Percentiles rank a stretch among this genome's conserved stretches.
These are phyloP conservation scores for Tetradesmus obliquus DNA, from an alignment of 139 green algal genomes.

Conservation along the genomic window DNA sequence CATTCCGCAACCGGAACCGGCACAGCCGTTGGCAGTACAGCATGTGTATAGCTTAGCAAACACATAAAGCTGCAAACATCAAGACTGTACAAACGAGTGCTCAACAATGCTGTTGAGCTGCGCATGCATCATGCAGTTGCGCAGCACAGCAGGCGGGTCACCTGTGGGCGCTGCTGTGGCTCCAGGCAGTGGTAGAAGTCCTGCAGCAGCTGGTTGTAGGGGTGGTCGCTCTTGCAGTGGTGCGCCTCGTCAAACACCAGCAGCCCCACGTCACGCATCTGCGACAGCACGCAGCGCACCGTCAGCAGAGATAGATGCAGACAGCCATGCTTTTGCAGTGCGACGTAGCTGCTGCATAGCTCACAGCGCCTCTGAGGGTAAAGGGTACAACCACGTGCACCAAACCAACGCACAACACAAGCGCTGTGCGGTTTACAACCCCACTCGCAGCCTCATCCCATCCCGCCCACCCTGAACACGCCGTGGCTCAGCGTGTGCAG, in stretches of 20 bases:
- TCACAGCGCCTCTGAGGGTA: too few species aligned
- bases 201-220: conserved; percentile 47
- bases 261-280: conserved; percentile 56
- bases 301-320: too few species aligned
- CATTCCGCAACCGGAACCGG: too few species aligned
- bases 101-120: too few species aligned
- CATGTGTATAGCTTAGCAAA: too few species aligned
- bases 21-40: too few species aligned
- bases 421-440: background rate
- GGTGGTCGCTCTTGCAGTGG: conserved; percentile 58
- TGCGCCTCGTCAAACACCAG: conserved; percentile 66
- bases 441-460: background rate
- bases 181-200: conserved; percentile 37
- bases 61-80: background rate
- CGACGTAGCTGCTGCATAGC: too few species aligned
- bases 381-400: background rate
- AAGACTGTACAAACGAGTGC: background rate
- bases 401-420: background rate
- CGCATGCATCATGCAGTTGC: too few species aligned
- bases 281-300: background rate
- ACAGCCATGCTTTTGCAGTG: too few species aligned
- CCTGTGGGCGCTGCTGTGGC: background rate
- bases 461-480: background rate
- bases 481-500: conserved; percentile 42
- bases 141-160: background rate